Evolutionary conservation across 169 alveolate genomes (phyloP), one percentile per base, ranked within the genome.

Genomic region (Cryptosporidium tyzzeri): DNA sequence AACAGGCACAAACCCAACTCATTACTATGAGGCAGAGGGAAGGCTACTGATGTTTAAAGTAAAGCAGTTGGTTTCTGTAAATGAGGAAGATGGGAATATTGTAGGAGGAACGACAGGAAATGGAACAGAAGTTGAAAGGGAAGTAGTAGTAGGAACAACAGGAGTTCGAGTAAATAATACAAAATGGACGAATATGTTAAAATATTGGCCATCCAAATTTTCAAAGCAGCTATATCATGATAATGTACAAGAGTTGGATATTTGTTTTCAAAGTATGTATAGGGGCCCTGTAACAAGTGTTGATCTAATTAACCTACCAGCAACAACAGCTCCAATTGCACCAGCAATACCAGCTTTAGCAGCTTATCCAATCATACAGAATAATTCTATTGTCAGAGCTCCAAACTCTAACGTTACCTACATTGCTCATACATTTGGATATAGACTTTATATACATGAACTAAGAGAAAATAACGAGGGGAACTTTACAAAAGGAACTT

Each of bases 281-380:
- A 59, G 89, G 29, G 89, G 89, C 1, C 89, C 89, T 4, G 89
- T 80, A 44, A 80, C 89, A 3, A 59, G 68, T 55, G 89, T 80
- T 2, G 89, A 80, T 65, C 45, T 80, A 21, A 65, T 80, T 29
- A 53, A 80, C 26, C 62, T 80, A 59, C 89, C 89, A 29, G 89
- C 89, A 41, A 80, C 89, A 55, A 80, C 89, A 18, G 73, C 89
- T 62, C 67, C 75, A 48, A 44, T 80, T 37, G 89, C 89, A n/a
- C 89, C 89, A 8, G 74, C 89, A n/a, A 80, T 80, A 26, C 89
- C 89, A n/a, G 89, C 89, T 18, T 31, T 80, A 16, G 89, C 89
- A 41, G 89, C 89, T 12, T 80, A 80, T 65, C 89, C 89, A 23
- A 80, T 80, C 1, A 59, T 80, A 18, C 89, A 80, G n/a, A 80